Evolutionary conservation across 2,329 filamentous ascomycete genomes (phyloP), one percentile per base, ranked within the genome.

Genomic region (Penicillium frequentans): DNA sequence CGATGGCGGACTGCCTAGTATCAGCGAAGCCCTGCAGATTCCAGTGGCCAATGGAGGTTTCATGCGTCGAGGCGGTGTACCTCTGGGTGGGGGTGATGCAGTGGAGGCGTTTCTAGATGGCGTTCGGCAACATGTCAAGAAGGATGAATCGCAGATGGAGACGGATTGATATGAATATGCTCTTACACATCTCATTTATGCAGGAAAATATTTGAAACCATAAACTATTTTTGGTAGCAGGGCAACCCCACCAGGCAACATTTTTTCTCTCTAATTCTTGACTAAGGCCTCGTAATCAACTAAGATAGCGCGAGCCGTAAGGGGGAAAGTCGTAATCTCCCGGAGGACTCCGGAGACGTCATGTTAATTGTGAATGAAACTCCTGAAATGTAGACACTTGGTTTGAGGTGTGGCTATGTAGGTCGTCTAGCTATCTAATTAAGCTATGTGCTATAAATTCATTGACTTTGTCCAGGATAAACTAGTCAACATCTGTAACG

Each of bases 41-140:
- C 86, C 86, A 64, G 86, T 99, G 21, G 84, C 89, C 69, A 91
- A 96, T 70, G 89, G 89, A n/a, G 93, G 93, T 3, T 89, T 90
- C 62, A 83, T 96, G 68, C 83, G 83, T 60, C 87, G 90, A 54
- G 88, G 90, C 6, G 89, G 85, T 50, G 87, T 97, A 79, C 93
- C 93, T 2, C 76, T 97, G 46, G 93, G 93, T 44, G 93, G 93
- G 52, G 90, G 90, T 6, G 89, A 95, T 66, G 93, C 93, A 13
- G 87, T 99, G 1, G 89, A 96, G 77, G 90, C 90, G 3, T 99
- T 99, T 75, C 83, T 99, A 23, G 86, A 96, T 55, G 95, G 93
- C 3, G 87, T 97, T 48, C 95, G 90, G 82, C 88, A 85, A 77
- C 87, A 86, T 6, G 89, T 92, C 0, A 83, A 90, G 76, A 84